Percentiles rank a stretch among this genome's conserved stretches.
Evolutionary conservation across 805 yeast species (phyloP).

Genomic region (Yarrowia deformans): DNA sequence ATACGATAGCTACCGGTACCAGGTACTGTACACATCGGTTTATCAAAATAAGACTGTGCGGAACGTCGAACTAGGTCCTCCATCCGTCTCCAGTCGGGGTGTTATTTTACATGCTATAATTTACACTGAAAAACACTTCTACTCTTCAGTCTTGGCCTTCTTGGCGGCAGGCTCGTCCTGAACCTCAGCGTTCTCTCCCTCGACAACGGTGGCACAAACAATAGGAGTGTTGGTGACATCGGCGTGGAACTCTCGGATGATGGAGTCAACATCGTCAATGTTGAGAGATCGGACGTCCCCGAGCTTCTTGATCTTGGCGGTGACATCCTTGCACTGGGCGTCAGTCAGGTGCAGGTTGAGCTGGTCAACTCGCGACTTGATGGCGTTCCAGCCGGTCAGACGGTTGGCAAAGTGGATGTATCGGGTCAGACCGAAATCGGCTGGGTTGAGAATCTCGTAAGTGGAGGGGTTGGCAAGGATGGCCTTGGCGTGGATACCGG

Average conservation of each 20-base stretch:
- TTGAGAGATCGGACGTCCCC: slow-evolving; percentile 95
- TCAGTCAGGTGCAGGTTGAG: slow-evolving; percentile 88
- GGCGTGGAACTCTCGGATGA: slow-evolving; percentile 91
- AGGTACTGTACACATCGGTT: not conserved
- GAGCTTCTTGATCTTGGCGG: slow-evolving; percentile 87
- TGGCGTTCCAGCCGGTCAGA: slow-evolving; percentile 98
- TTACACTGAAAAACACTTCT: slow-evolving; percentile 32
- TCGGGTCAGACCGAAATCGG: slow-evolving; percentile 94
- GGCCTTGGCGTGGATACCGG: slow-evolving; percentile 99
- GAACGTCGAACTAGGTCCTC: too few species aligned
- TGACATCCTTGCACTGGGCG: slow-evolving; percentile 93
- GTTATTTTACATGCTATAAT: slow-evolving; percentile 39
- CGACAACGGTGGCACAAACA: slow-evolving; percentile 40
- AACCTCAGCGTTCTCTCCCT: slow-evolving; percentile 40
- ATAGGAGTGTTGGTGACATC: slow-evolving; percentile 50
- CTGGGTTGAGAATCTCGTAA: slow-evolving; percentile 94
- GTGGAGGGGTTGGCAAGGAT: slow-evolving; percentile 98
- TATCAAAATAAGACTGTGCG: too few species aligned
- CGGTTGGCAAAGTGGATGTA: slow-evolving; percentile 98
- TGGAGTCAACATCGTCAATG: slow-evolving; percentile 97
- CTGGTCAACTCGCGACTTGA: slow-evolving; percentile 97
- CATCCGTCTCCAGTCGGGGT: not conserved
- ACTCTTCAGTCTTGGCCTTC: slow-evolving; percentile 48
- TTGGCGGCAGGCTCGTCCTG: slow-evolving; percentile 48
- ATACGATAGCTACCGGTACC: not conserved